A percentile compares a stretch with the other conserved stretches of the same genome.
These are phyloP conservation scores for Fabrea salina DNA, from an alignment of 169 alveolate species.

Conservation along the genomic window DNA sequence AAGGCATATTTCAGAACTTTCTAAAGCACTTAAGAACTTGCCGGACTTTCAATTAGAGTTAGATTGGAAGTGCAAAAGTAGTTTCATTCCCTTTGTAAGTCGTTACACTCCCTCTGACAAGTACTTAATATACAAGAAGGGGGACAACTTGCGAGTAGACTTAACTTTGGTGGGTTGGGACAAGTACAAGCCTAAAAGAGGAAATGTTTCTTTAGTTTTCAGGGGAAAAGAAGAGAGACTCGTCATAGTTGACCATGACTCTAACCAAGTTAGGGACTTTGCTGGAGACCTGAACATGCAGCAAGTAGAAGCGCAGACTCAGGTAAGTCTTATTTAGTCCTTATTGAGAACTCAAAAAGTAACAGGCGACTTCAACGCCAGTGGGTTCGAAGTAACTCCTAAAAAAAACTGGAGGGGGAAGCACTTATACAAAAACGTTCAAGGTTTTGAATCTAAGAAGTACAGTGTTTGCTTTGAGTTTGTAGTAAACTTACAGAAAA, in stretches of 20 bases:
- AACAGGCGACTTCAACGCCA: background rate
- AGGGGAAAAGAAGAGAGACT: background rate
- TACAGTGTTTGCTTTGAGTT: background rate
- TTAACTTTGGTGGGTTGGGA: slow-evolving; percentile 20
- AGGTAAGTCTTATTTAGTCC: background rate
- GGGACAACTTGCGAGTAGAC: background rate
- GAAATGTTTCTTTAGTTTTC: background rate
- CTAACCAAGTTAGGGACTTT: background rate
- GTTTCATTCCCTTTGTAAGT: slow-evolving; percentile 12
- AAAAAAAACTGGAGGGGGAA: slow-evolving; percentile 17
- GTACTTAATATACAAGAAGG: slow-evolving; percentile 11
- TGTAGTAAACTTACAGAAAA: background rate
- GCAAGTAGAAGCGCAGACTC: background rate
- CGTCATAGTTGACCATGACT: background rate
- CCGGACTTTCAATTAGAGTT: background rate
- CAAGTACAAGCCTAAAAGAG: background rate
- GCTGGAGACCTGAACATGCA: background rate
- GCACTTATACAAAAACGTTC: background rate
- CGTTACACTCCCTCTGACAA: background rate
- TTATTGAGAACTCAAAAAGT: slow-evolving; percentile 4
- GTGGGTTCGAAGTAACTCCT: background rate
- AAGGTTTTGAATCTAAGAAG: background rate
- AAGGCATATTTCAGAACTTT: background rate
- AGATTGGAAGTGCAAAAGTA: slow-evolving; percentile 14
- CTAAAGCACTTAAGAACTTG: slow-evolving; percentile 9